A percentile compares a stretch with the other conserved stretches of the same genome.
Evolutionary conservation across 768 basidiomycete genomes (phyloP).

Genomic region (Hortiboletus flavorubellus): DNA sequence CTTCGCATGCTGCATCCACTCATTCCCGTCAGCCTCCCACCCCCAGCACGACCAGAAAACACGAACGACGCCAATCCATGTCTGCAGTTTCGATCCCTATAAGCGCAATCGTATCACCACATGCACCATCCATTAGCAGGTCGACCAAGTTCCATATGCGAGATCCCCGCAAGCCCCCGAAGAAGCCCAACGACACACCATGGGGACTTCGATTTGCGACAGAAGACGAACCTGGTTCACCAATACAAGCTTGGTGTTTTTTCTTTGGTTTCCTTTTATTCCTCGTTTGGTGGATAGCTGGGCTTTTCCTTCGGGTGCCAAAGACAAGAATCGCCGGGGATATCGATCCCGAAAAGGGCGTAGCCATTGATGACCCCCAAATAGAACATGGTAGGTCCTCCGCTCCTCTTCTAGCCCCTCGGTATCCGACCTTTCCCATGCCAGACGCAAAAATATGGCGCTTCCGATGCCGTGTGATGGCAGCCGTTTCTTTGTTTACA

Average conservation of each 20-base stretch:
- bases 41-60: constrained; percentile 26
- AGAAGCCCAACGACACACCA: constrained; percentile 49
- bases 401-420: neutral
- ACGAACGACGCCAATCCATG: constrained; percentile 47
- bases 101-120: constrained; percentile 73
- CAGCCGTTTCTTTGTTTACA: constrained; percentile 61
- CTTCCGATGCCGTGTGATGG: constrained; percentile 70
- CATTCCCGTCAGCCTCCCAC: constrained; percentile 30
- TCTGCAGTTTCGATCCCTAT: constrained; percentile 78
- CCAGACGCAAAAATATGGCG: constrained; percentile 75
- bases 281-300: constrained; percentile 66
- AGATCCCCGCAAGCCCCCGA: constrained; percentile 67
- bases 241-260: constrained; percentile 74
- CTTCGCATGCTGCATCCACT: constrained; percentile 38
- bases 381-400: constrained; percentile 63
- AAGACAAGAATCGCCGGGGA: constrained; percentile 60
- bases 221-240: constrained; percentile 48
- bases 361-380: constrained; percentile 75
- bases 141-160: constrained; percentile 74
- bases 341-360: constrained; percentile 58
- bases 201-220: constrained; percentile 59
- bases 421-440: constrained; percentile 4
- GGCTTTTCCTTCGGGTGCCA: constrained; percentile 51
- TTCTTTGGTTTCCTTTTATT: constrained; percentile 63
- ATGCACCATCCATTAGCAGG: constrained; percentile 65